These are phyloP conservation scores for Termitomyces titanicus DNA, from an alignment of 768 basidiomycete species.

Conservation along the genomic window DNA sequence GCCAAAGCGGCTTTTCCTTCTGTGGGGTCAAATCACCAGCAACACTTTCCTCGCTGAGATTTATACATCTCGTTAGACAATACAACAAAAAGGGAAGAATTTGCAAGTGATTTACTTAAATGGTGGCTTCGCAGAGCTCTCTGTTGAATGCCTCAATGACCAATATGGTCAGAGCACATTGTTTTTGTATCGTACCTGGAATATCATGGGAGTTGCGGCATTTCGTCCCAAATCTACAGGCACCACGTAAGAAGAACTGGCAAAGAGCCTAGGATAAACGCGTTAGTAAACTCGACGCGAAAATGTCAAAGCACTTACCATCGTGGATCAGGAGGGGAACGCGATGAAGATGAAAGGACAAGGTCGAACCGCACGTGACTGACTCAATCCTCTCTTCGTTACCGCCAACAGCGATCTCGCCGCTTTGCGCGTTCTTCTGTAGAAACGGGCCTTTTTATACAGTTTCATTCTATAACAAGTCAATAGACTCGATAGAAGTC, in stretches of 20 bases:
- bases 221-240: constrained; percentile 60
- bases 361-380: neutral
- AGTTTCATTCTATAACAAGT: neutral
- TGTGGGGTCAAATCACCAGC: constrained; percentile 54
- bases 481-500: neutral
- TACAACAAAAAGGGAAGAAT: neutral
- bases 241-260: constrained; percentile 57
- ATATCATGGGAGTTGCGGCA: constrained; percentile 54
- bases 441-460: neutral
- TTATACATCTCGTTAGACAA: neutral
- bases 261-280: constrained; percentile 46
- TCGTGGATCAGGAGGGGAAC: neutral
- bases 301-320: constrained; percentile 11
- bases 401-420: neutral
- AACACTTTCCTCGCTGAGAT: constrained; percentile 56
- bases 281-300: neutral
- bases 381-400: neutral
- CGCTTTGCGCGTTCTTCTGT: neutral
- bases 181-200: constrained; percentile 17
- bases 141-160: neutral
- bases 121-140: constrained; percentile 23
- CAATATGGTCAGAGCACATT: neutral
- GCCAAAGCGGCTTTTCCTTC: constrained; percentile 75
- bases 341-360: neutral
- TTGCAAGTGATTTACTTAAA: constrained; percentile 21